Base-by-base conservation (phyloP, 169 alveolate species). In the Cryptosporidium sp. region DNA sequence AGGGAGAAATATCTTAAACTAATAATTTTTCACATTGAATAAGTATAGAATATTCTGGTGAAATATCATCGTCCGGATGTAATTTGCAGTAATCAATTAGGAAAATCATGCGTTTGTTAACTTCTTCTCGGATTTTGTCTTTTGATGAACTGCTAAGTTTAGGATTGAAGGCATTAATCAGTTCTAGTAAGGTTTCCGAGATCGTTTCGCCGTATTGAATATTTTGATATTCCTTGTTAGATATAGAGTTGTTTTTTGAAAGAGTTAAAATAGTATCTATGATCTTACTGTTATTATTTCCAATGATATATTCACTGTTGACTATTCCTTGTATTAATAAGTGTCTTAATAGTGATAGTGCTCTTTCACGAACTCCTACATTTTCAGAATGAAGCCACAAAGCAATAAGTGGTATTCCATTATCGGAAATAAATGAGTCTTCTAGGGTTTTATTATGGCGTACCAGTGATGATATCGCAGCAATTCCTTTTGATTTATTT, bases 381-480 rank as follows among this genome's bases (percentile, higher is more conserved):
- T 21, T 21, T 9, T 80, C 69, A 14, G 89, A 80, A 4, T 23
- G 37, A 29, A 80, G 45, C 75, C 73, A 80, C 14, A 14, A 26
- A 23, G 14, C 33, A 44, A 80, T 80, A 9, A 29, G 68, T 58
- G 23, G 8, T 6, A 80, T 21, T 26, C 86, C 86, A 44, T 80
- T 26, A 23, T 65, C 69, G 2, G 67, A 42, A 26, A 80, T 26
- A 48, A 80, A 80, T 23, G 53, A 44, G 6, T 10, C 18, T 26
- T 80, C 89, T 26, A 80, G 26, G 1, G 29, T 69, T 26, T 44
- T 1, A 45, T 80, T 80, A 39, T 80, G 89, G 44, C 89, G 89
- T 0, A 80, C 26, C 14, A 80, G 67, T 45, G 89, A n/a, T 61
- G 89, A 60, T 31, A 80, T 62, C 12, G 89, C 89, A 48, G 89